Conservation (phyloP, 192 early-diverging fungal species). For the Backusella luteola region DNA sequence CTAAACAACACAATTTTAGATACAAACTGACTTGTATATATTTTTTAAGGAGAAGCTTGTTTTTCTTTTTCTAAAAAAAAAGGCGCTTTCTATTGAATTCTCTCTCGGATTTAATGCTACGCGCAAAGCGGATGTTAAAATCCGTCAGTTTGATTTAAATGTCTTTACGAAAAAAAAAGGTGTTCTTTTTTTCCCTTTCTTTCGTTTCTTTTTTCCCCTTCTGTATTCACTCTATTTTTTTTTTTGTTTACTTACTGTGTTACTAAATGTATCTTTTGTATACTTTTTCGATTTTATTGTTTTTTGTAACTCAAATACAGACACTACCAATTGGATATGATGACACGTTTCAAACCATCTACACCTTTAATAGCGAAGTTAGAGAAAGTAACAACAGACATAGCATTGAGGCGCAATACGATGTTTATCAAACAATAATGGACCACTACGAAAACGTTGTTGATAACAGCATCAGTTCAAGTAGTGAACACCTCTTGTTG, state of each 20-base stretch:
- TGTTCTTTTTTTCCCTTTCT: neutral
- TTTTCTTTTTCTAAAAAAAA: neutral
- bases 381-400: neutral
- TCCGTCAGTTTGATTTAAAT: constrained; percentile 4
- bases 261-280: neutral
- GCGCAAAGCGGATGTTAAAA: neutral
- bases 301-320: neutral
- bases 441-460: neutral
- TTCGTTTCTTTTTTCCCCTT: neutral
- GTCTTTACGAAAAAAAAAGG: neutral
- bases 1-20: neutral
- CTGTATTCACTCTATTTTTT: neutral
- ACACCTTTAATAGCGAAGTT: too few species aligned
- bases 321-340: neutral
- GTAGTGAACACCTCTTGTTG: neutral
- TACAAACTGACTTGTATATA: neutral
- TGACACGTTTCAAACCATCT: neutral
- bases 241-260: neutral
- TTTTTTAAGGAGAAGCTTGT: neutral
- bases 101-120: neutral
- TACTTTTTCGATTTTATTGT: neutral
- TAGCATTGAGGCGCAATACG: neutral
- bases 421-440: neutral
- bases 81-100: neutral
- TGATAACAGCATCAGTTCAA: neutral